Evolutionary conservation across 2,329 filamentous ascomycete genomes (phyloP).

Genomic region (Dactylonectria estremocensis): DNA sequence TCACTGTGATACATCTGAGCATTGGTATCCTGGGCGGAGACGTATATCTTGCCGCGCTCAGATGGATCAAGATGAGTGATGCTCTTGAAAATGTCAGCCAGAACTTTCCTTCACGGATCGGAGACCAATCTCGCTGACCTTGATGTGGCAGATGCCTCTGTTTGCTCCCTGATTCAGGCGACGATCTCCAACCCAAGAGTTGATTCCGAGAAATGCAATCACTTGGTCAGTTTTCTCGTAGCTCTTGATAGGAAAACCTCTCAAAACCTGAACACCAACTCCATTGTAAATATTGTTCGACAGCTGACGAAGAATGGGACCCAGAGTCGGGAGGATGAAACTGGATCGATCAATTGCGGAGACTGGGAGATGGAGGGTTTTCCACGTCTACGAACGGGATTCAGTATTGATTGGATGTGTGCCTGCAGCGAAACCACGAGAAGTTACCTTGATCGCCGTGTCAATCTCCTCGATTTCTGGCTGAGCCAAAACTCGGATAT

Average conservation of each 20-base stretch:
- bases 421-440: too few species aligned
- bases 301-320: constrained; percentile 2
- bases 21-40: constrained; percentile 17
- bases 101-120: neutral
- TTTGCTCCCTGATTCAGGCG: constrained; percentile 13
- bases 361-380: neutral
- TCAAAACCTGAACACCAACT: constrained; percentile 9
- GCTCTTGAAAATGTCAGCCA: constrained; percentile 6
- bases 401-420: too few species aligned
- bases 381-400: neutral
- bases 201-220: constrained; percentile 16
- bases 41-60: constrained; percentile 10
- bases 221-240: constrained; percentile 9
- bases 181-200: constrained; percentile 11
- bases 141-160: constrained; percentile 6
- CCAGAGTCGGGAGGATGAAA: constrained; percentile 8
- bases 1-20: constrained; percentile 20
- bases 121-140: neutral
- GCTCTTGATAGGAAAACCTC: constrained; percentile 2
- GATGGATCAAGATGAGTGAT: constrained; percentile 15
- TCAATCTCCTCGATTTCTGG: constrained; percentile 13
- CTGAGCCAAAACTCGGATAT: neutral
- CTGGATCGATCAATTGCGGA: constrained; percentile 1
- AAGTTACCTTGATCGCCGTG: constrained; percentile 2
- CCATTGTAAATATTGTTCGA: constrained; percentile 14